phyloP scores from a whole-genome alignment of 371 early-diverging fungal genomes.

The Blakeslea trispora region DNA sequence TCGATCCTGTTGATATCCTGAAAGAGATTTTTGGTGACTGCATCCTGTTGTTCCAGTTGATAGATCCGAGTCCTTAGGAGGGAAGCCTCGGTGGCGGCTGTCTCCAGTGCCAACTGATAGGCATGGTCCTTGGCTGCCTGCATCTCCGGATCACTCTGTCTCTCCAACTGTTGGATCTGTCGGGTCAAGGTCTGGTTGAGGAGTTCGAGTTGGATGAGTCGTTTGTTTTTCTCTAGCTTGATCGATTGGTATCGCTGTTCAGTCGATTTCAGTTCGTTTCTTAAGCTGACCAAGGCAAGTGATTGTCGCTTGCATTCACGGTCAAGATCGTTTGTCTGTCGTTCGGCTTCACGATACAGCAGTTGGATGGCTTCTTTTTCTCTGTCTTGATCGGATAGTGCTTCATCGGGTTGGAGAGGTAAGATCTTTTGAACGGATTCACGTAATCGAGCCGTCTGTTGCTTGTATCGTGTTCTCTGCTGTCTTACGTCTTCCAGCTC shows the following conservation, averaged over 20 bases:
- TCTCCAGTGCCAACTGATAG: too few relatives aligned
- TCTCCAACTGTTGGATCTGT: background rate
- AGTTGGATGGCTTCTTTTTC: slow-evolving; percentile 17
- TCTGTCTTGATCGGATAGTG: slow-evolving; percentile 6
- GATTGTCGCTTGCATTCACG: slow-evolving; percentile 30
- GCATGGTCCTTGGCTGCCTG: slow-evolving; percentile 4
- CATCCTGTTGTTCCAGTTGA: slow-evolving; percentile 18
- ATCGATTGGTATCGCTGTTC: slow-evolving; percentile 14
- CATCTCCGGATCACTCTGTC: background rate
- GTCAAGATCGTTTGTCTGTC: slow-evolving; percentile 30
- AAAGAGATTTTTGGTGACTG: background rate
- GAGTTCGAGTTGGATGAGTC: slow-evolving; percentile 8
- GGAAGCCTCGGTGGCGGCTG: slow-evolving; percentile 13
- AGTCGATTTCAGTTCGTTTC: slow-evolving; percentile 12
- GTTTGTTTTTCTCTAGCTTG: slow-evolving; percentile 10
- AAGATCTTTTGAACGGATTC: background rate
- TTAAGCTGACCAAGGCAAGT: slow-evolving; percentile 14
- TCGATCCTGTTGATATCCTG: background rate
- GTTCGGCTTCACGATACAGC: slow-evolving; percentile 24
- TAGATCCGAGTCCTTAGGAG: slow-evolving; percentile 11
- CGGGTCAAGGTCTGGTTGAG: slow-evolving; percentile 4
- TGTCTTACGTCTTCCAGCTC: slow-evolving; percentile 28
- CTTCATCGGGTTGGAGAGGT: background rate
- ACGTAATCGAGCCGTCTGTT: slow-evolving; percentile 17
- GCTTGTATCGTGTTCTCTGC: slow-evolving; percentile 19